Evolutionary conservation across 2,329 filamentous ascomycete species (phyloP).

Genomic region (Fusarium lateritium): DNA sequence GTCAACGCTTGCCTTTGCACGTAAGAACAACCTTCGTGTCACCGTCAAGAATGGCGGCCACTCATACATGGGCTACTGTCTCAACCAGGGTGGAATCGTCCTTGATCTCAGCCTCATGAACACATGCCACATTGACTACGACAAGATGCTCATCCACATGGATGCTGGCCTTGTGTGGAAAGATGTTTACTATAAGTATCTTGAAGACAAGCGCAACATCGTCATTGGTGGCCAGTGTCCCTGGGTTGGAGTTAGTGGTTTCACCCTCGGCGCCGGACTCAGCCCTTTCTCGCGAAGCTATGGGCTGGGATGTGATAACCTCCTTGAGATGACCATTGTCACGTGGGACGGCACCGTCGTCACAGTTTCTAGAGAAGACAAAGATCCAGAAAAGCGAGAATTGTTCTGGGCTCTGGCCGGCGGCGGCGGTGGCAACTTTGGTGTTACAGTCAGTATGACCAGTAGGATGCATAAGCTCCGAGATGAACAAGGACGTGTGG

Average conservation of each 20-base stretch:
- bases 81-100: slow-evolving; percentile 9
- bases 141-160: slow-evolving; percentile 9
- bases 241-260: slow-evolving; percentile 8
- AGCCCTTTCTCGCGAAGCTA: slow-evolving; percentile 16
- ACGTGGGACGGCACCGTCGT: background rate
- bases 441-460: slow-evolving; percentile 3
- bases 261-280: slow-evolving; percentile 12
- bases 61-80: slow-evolving; percentile 12
- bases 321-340: slow-evolving; percentile 6
- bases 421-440: slow-evolving; percentile 14
- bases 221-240: slow-evolving; percentile 8
- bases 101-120: slow-evolving; percentile 16
- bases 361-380: background rate
- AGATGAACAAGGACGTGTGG: background rate
- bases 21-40: no score
- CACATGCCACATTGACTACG: background rate
- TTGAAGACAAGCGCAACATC: slow-evolving; percentile 15
- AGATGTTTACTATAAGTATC: slow-evolving; percentile 15
- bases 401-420: slow-evolving; percentile 23
- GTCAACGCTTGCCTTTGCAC: no score
- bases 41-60: slow-evolving; percentile 14
- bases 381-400: slow-evolving; percentile 3
- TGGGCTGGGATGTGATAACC: slow-evolving; percentile 12
- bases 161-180: slow-evolving; percentile 3
- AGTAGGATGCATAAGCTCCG: slow-evolving; percentile 5